Conservation (phyloP, 1,284 basidiomycete species). For the Fomitopsis palustris region DNA sequence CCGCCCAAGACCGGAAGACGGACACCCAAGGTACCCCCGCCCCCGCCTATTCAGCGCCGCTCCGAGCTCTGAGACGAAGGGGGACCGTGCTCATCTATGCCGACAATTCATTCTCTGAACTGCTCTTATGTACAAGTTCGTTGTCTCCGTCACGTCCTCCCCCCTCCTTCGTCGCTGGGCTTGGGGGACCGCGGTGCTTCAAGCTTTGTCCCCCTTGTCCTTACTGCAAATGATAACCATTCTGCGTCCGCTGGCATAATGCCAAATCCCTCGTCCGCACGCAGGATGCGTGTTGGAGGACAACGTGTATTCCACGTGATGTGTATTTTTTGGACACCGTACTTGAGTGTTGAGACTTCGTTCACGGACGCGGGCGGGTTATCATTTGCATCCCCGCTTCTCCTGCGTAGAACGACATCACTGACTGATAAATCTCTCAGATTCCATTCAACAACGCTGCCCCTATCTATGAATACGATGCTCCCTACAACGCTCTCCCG, state of each 20-base stretch:
- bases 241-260: conserved; percentile 24
- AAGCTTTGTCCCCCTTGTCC: conserved; percentile 73
- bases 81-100: conserved; percentile 42
- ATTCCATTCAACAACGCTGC: conserved; percentile 12
- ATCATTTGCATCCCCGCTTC: conserved; percentile 34
- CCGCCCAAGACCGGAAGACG: conserved; percentile 53
- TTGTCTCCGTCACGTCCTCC: conserved; percentile 53
- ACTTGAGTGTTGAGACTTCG: neutral
- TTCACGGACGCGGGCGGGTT: conserved; percentile 34
- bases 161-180: conserved; percentile 76
- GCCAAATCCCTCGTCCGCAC: conserved; percentile 29
- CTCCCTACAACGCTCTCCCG: conserved; percentile 53
- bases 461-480: neutral
- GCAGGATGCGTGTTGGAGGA: conserved; percentile 18
- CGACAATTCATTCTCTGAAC: conserved; percentile 35
- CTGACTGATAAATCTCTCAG: conserved; percentile 37
- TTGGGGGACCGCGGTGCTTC: conserved; percentile 76
- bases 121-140: conserved; percentile 59
- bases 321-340: neutral
- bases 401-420: conserved; percentile 19
- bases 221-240: conserved; percentile 44
- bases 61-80: conserved; percentile 91
- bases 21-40: conserved; percentile 84
- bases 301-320: conserved; percentile 37
- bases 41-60: conserved; percentile 70